Conservation (phyloP, 805 yeast species). For the Saccharomycopsis guyanensis region DNA sequence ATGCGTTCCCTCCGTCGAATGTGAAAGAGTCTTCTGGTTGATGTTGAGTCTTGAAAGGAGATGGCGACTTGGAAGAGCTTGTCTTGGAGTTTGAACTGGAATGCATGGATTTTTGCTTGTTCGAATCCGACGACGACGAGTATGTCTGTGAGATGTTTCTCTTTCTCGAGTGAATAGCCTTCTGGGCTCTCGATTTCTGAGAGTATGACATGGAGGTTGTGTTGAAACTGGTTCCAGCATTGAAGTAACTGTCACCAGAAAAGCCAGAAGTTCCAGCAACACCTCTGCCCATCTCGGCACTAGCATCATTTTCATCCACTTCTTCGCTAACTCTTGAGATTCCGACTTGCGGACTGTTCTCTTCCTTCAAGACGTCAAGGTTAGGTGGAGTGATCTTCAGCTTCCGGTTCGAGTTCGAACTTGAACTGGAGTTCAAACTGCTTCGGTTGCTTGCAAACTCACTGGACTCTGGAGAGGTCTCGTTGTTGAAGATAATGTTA, state of each 20-base stretch:
- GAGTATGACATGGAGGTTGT: conserved; percentile 10
- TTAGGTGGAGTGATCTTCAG: conserved; percentile 6
- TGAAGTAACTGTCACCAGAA: background rate
- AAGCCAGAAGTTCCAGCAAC: background rate
- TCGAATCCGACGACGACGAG: conserved; percentile 9
- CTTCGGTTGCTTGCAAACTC: conserved; percentile 6
- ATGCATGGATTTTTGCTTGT: conserved; percentile 3
- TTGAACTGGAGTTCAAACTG: conserved; percentile 9
- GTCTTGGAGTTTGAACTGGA: conserved; percentile 1
- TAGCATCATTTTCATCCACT: background rate
- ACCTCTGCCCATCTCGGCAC: conserved; percentile 15
- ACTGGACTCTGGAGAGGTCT: background rate
- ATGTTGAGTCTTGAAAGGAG: conserved; percentile 1
- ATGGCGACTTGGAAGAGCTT: background rate
- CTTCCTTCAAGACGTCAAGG: conserved; percentile 16
- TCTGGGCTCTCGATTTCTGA: conserved; percentile 14
- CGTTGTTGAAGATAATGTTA: conserved; percentile 6
- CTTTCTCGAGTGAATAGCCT: conserved; percentile 18
- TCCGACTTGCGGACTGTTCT: background rate
- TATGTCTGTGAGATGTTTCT: conserved; percentile 16
- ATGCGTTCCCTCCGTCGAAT: conserved; percentile 6
- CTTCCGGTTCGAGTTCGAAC: conserved; percentile 4
- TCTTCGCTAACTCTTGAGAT: conserved; percentile 4
- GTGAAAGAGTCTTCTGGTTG: conserved; percentile 11
- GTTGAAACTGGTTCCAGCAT: background rate